These are phyloP conservation scores for Xerocomellus chrysenteron DNA, from an alignment of 768 basidiomycete genomes.

Conservation along the genomic window DNA sequence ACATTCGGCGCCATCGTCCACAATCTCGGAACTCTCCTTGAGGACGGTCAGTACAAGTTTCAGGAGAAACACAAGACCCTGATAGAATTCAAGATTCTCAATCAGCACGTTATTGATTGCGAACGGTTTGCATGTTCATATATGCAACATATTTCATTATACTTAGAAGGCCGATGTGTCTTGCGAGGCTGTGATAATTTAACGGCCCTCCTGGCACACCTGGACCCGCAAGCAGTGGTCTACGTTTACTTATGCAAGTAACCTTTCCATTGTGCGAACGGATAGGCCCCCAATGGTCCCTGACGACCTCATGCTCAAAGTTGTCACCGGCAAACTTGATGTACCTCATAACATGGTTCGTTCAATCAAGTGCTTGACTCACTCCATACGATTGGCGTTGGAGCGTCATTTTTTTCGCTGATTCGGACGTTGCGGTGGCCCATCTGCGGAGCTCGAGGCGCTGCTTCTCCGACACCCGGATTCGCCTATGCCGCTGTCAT, in stretches of 20 bases:
- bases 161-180: no score
- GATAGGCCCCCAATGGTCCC: conserved; percentile 38
- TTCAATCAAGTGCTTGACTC: background rate
- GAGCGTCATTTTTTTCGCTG: background rate
- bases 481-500: conserved; percentile 81
- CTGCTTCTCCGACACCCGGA: conserved; percentile 72
- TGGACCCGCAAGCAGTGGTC: no score
- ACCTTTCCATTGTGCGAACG: no score
- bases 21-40: conserved; percentile 88
- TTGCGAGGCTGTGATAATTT: no score
- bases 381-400: background rate
- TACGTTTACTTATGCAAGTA: no score
- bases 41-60: conserved; percentile 79
- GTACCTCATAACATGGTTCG: conserved; percentile 61
- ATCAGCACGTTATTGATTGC: conserved; percentile 50
- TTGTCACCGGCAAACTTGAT: conserved; percentile 73
- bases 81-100: no score
- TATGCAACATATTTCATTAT: no score
- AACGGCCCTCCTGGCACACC: no score
- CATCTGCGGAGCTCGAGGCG: conserved; percentile 82
- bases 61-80: no score
- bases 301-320: conserved; percentile 76
- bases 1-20: conserved; percentile 81
- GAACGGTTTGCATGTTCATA: no score
- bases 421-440: conserved; percentile 51